These are phyloP conservation scores for Panaeolus cyanescens DNA, from an alignment of 768 basidiomycete species.

Conservation along the genomic window DNA sequence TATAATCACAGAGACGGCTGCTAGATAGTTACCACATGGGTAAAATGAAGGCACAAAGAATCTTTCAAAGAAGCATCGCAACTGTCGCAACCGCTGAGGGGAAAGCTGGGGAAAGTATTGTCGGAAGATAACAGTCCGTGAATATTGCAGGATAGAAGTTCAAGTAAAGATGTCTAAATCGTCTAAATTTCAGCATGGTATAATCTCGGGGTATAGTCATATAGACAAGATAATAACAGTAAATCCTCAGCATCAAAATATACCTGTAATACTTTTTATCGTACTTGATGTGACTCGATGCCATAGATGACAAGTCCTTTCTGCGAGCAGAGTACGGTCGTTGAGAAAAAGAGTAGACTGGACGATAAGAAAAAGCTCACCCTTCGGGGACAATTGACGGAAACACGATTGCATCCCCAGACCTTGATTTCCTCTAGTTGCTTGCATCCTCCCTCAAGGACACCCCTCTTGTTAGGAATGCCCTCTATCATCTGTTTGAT, in stretches of 20 bases:
- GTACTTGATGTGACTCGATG: not conserved
- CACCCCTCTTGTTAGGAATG: conserved; percentile 18
- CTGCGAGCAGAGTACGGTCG: not conserved
- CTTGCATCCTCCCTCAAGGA: conserved; percentile 32
- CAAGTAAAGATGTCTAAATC: too few species aligned
- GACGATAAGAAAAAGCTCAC: conserved; percentile 22
- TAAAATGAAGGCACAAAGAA: too few species aligned
- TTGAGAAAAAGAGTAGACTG: not conserved
- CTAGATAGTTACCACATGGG: too few species aligned
- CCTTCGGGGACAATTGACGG: conserved; percentile 39
- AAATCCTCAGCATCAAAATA: too few species aligned
- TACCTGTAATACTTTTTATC: not conserved
- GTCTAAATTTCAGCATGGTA: not conserved
- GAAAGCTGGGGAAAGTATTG: too few species aligned
- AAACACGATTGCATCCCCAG: conserved; percentile 57
- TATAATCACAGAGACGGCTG: too few species aligned
- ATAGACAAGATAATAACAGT: too few species aligned
- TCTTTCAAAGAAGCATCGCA: too few species aligned
- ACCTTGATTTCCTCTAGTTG: conserved; percentile 48
- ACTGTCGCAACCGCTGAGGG: not conserved
- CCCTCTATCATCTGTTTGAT: conserved; percentile 67
- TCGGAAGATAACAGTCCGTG: too few species aligned
- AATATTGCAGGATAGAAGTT: too few species aligned
- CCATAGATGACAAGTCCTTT: not conserved
- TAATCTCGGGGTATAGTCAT: not conserved